phyloP scores from a whole-genome alignment of 1,139 yeast species.

The Ashbya aceris region DNA sequence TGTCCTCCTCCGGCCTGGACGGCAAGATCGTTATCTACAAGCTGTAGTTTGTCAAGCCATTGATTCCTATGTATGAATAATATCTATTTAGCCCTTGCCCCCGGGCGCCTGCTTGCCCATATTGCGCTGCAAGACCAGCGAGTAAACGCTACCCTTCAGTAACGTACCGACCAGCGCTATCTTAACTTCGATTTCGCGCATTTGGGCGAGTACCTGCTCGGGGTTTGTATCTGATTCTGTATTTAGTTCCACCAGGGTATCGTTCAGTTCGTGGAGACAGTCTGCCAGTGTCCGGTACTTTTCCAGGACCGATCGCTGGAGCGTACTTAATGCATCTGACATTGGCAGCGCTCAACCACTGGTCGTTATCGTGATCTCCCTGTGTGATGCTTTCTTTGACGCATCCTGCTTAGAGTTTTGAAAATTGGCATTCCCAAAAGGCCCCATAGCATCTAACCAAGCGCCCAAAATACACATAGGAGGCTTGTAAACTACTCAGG shows the following conservation, averaged over 20 bases:
- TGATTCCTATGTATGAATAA: no score
- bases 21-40: slow-evolving; percentile 73
- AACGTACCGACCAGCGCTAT: slow-evolving; percentile 57
- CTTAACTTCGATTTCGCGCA: slow-evolving; percentile 52
- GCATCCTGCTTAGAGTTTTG: background rate
- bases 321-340: slow-evolving; percentile 19
- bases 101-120: background rate
- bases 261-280: slow-evolving; percentile 23
- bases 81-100: background rate
- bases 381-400: no score
- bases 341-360: slow-evolving; percentile 3
- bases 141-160: slow-evolving; percentile 62
- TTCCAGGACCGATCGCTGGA: slow-evolving; percentile 25
- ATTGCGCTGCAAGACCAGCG: slow-evolving; percentile 38
- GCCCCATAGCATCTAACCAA: background rate
- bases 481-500: background rate
- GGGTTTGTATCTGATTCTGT: slow-evolving; percentile 17
- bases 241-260: slow-evolving; percentile 21
- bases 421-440: no score
- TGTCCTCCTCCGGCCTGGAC: slow-evolving; percentile 76
- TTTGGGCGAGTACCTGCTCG: slow-evolving; percentile 24
- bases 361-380: no score
- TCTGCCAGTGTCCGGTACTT: slow-evolving; percentile 21
- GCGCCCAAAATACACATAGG: background rate
- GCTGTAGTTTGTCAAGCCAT: slow-evolving; percentile 7